These are phyloP conservation scores for Penicillium sp. DNA, from an alignment of 2,329 filamentous ascomycete genomes.

Conservation along the genomic window DNA sequence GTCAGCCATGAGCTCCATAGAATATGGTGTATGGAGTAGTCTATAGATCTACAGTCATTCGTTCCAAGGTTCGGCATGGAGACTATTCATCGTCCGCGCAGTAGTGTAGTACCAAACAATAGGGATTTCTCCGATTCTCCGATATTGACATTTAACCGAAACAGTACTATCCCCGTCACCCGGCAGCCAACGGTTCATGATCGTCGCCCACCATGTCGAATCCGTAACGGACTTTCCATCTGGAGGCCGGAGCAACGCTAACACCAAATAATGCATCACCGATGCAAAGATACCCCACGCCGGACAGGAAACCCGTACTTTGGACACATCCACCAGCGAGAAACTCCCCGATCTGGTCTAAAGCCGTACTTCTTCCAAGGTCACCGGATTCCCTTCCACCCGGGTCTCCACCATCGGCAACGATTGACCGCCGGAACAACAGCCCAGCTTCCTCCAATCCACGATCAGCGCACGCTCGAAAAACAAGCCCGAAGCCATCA, in stretches of 20 bases:
- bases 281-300: neutral
- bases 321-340: neutral
- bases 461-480: neutral
- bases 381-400: slow-evolving; percentile 1
- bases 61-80: neutral
- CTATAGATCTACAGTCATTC: neutral
- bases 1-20: neutral
- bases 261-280: neutral
- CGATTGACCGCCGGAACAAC: neutral
- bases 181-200: neutral
- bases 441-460: neutral
- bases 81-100: neutral
- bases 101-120: neutral
- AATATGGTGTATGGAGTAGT: neutral
- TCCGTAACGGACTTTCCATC: neutral
- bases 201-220: neutral
- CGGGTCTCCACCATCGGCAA: neutral
- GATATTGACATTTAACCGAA: neutral
- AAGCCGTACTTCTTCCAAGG: neutral
- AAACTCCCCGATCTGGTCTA: neutral
- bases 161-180: neutral
- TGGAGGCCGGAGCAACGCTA: neutral
- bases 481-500: neutral
- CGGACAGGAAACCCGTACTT: neutral
- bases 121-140: neutral